phyloP scores from a whole-genome alignment of 179 eudicot genomes.

The Drosera spatulata region DNA sequence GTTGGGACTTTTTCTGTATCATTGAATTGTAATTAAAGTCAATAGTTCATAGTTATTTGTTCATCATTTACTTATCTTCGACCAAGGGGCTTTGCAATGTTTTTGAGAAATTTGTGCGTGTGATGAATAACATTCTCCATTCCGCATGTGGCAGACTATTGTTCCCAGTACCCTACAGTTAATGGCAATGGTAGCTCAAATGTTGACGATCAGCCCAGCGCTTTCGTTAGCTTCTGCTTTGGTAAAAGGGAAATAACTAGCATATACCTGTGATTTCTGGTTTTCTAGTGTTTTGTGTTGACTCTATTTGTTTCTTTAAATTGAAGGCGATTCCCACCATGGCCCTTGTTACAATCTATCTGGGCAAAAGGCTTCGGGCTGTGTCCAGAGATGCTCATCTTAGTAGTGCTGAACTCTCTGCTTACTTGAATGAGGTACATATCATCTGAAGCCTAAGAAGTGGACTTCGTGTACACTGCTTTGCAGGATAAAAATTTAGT shows the following conservation, averaged over 20 bases:
- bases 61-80: too few species aligned
- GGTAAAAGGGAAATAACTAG: constrained; percentile 33
- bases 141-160: constrained; percentile 37
- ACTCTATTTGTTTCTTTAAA: constrained; percentile 9
- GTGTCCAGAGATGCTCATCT: constrained; percentile 68
- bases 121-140: too few species aligned
- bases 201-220: constrained; percentile 71
- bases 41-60: too few species aligned
- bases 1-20: too few species aligned
- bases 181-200: constrained; percentile 80
- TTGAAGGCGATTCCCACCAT: constrained; percentile 68
- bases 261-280: background rate
- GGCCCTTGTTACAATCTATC: constrained; percentile 46
- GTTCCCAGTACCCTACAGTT: constrained; percentile 84
- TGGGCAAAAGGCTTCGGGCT: constrained; percentile 72
- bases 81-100: too few species aligned
- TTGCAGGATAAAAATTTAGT: too few species aligned
- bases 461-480: background rate
- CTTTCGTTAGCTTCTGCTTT: constrained; percentile 60
- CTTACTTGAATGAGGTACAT: constrained; percentile 86
- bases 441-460: constrained; percentile 1
- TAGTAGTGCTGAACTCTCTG: constrained; percentile 72
- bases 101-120: too few species aligned
- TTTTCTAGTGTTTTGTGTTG: constrained; percentile 5
- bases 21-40: too few species aligned